Evolutionary conservation across 1,284 basidiomycete genomes (phyloP), one percentile per base, ranked within the genome.

Genomic region (Naganishia albida): DNA sequence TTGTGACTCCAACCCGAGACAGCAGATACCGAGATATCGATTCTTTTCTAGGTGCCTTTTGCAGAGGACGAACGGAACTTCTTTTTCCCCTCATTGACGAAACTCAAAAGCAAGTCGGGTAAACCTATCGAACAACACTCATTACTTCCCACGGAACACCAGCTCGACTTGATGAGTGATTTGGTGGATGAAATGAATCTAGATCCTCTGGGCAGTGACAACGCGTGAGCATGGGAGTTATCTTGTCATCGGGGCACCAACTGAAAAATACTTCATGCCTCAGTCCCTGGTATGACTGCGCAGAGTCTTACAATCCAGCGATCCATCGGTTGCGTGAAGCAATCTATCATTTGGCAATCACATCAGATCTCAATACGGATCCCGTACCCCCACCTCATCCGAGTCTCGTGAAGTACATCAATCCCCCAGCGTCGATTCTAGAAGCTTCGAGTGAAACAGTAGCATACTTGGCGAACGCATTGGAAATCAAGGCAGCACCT

Each of bases 301-400:
- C 89, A 72, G 85, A 88, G 67, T 84, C 88, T 0, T 80, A 83
- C 1, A 96, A 95, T 72, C 93, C 95, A 0, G 86, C 90, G 6
- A 84, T 96, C 34, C 94, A 98, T 74, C 87, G 93, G 43, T 84
- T 88, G 63, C 95, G 95, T 74, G 91, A 96, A 79, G 93, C 93
- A 2, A 86, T 94, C 70, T 90, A 93, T 75, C 92, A 94, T 72
- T 86, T 87, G 59, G 90, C 91, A 0, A 82, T 91, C 13, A 87
- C 89, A 7, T 79, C 85, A 1, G 89, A 94, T 72, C 81, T 93
- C 10, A 79, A 83, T n/a, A 81, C 80, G 2, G 82, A 90, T 63
- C 90, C 91, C 0, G 81, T 96, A 1, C 88, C 89, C 0, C 88
- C 88, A 0, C 91, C 92, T 0, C 91, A 95, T 75, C 88, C 87